Evolutionary conservation across 257 asterid species (phyloP).

Genomic region (Solanum pimpinellifolium): DNA sequence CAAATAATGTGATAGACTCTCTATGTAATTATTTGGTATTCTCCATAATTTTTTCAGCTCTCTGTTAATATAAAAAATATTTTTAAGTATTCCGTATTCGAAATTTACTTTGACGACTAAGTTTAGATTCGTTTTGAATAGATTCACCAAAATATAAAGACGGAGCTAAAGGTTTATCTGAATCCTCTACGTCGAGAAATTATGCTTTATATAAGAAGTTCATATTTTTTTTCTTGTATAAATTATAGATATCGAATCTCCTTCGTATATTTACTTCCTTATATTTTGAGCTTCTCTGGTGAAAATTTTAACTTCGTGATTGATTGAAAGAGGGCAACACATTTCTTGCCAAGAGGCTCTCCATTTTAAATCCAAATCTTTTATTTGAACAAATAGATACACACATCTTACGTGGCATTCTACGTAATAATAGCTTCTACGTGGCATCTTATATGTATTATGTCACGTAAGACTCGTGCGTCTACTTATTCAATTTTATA

Average conservation of each 20-base stretch:
- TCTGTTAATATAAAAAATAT: too few relatives aligned
- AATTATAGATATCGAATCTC: too few relatives aligned
- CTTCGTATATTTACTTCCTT: too few relatives aligned
- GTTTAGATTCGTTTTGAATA: not conserved
- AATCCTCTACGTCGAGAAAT: not conserved
- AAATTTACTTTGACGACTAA: not conserved
- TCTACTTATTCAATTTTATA: too few relatives aligned
- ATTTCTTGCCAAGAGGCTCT: too few relatives aligned
- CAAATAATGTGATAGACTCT: not conserved
- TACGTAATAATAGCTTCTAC: too few relatives aligned
- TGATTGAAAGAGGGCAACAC: not conserved
- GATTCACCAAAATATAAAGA: not conserved
- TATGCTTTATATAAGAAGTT: not conserved
- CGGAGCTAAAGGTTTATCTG: not conserved
- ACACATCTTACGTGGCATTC: too few relatives aligned
- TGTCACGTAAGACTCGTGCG: accelerated
- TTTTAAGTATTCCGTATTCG: not conserved
- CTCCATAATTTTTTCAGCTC: not conserved
- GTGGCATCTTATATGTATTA: not conserved
- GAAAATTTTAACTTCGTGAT: not conserved
- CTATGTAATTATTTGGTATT: not conserved
- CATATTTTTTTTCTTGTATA: too few relatives aligned
- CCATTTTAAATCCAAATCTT: not conserved
- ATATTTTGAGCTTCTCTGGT: too few relatives aligned
- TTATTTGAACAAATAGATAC: too few relatives aligned